These are phyloP conservation scores for Flaveria sonorensis DNA, from an alignment of 129 eudicot genomes.

Conservation along the genomic window DNA sequence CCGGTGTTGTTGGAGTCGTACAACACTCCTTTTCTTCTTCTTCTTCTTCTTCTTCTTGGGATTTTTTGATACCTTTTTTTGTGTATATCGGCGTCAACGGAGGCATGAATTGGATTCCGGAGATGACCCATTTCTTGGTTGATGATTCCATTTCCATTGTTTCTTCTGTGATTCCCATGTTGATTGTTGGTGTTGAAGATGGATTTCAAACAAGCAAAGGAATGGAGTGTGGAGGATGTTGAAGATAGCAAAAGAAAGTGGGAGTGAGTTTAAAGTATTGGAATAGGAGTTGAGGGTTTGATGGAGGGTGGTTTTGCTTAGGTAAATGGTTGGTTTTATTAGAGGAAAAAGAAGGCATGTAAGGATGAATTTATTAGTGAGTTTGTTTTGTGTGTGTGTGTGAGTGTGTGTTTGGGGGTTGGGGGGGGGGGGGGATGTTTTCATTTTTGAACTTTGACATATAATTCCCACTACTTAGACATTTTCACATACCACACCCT, in stretches of 20 bases:
- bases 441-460: not conserved
- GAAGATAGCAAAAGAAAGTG: constrained; percentile 16
- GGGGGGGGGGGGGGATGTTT: not conserved
- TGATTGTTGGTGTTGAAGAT: not conserved
- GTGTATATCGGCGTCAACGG: constrained; percentile 61
- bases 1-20: constrained; percentile 70
- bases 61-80: constrained; percentile 3
- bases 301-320: constrained; percentile 19
- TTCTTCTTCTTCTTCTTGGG: constrained; percentile 7
- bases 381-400: too few species aligned
- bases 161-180: constrained; percentile 40
- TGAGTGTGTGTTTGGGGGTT: not conserved
- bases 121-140: constrained; percentile 52
- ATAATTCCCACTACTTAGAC: not conserved
- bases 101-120: constrained; percentile 49
- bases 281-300: constrained; percentile 5
- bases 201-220: constrained; percentile 5
- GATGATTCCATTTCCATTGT: constrained; percentile 35
- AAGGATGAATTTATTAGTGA: constrained; percentile 29
- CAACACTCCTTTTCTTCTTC: constrained; percentile 39
- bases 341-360: constrained; percentile 29
- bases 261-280: constrained; percentile 25
- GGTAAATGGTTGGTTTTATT: constrained; percentile 26
- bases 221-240: constrained; percentile 20
- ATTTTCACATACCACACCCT: constrained; percentile 21